A percentile compares a stretch with the other conserved stretches of the same genome.
Evolutionary conservation across 306 rosid genomes (phyloP).

Genomic region (Dalbergia cultrata): DNA sequence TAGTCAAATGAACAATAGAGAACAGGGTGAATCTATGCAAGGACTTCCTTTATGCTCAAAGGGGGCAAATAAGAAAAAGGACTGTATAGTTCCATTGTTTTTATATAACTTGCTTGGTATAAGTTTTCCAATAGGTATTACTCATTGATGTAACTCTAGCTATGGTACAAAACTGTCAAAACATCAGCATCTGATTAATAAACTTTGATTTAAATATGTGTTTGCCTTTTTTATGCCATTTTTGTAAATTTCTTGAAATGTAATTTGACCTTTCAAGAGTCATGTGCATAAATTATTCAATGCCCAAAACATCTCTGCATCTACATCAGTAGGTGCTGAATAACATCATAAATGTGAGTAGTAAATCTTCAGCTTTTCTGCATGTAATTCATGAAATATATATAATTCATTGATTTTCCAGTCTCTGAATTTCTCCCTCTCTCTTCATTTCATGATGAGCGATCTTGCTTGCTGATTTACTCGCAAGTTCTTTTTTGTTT

Average conservation of each 20-base stretch:
- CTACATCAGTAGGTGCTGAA: constrained; percentile 13
- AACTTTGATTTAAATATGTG: constrained; percentile 26
- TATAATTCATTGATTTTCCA: neutral
- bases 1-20: constrained; percentile 18
- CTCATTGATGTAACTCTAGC: constrained; percentile 18
- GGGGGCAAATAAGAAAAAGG: constrained; percentile 15
- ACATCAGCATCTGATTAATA: constrained; percentile 32
- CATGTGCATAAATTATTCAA: constrained; percentile 29
- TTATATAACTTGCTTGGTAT: constrained; percentile 32
- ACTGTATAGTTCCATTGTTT: constrained; percentile 12
- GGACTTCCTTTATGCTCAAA: constrained; percentile 31
- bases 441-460: constrained; percentile 31
- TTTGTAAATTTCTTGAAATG: neutral
- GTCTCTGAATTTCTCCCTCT: neutral
- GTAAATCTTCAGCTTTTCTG: neutral
- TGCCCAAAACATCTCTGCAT: constrained; percentile 34
- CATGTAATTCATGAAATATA: neutral
- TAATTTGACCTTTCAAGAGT: constrained; percentile 36
- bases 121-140: constrained; percentile 19
- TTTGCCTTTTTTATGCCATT: constrained; percentile 19
- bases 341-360: neutral
- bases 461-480: constrained; percentile 31
- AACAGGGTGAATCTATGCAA: neutral
- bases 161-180: neutral
- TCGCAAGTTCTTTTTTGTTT: neutral